A percentile compares a stretch with the other conserved stretches of the same genome.
Evolutionary conservation across 75 land plant genomes (phyloP).

Genomic region (Cupressus sempervirens): DNA sequence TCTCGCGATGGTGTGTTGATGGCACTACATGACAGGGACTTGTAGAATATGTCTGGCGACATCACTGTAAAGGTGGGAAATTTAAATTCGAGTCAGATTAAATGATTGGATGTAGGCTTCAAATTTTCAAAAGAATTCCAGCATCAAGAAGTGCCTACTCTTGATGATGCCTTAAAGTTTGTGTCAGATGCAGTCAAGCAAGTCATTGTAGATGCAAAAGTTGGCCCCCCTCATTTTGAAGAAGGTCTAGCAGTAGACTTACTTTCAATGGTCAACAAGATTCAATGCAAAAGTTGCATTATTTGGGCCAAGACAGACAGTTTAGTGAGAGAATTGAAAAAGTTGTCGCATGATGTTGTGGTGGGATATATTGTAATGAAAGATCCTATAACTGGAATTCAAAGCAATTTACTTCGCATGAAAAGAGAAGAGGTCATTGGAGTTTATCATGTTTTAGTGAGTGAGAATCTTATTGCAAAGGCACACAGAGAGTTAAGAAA

Average conservation of each 20-base stretch:
- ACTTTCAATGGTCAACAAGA: slow-evolving; percentile 57
- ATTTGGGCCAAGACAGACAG: slow-evolving; percentile 85
- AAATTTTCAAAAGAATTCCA: slow-evolving; percentile 10
- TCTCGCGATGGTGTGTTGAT: slow-evolving; percentile 75
- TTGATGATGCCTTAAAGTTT: slow-evolving; percentile 54
- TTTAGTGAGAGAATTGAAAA: slow-evolving; percentile 48
- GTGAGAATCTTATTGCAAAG: slow-evolving; percentile 42
- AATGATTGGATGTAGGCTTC: slow-evolving; percentile 24
- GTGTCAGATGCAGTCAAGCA: slow-evolving; percentile 63
- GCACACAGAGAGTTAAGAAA: too few relatives aligned
- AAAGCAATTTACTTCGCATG: slow-evolving; percentile 55
- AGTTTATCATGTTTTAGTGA: slow-evolving; percentile 68
- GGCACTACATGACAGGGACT: slow-evolving; percentile 93
- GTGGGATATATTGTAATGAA: slow-evolving; percentile 90
- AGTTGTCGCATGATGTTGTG: slow-evolving; percentile 35
- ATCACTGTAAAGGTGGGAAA: slow-evolving; percentile 61
- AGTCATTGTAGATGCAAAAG: slow-evolving; percentile 89
- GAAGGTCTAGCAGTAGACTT: slow-evolving; percentile 74
- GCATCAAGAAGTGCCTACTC: slow-evolving; percentile 33
- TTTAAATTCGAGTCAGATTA: slow-evolving; percentile 53
- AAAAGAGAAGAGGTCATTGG: slow-evolving; percentile 64
- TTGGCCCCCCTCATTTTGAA: slow-evolving; percentile 80
- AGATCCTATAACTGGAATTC: slow-evolving; percentile 52
- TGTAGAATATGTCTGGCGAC: slow-evolving; percentile 76
- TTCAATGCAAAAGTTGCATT: slow-evolving; percentile 67